Evolutionary conservation across 2,329 filamentous ascomycete species (phyloP), one percentile per base, ranked within the genome.

Genomic region (Alternaria brassicae): DNA sequence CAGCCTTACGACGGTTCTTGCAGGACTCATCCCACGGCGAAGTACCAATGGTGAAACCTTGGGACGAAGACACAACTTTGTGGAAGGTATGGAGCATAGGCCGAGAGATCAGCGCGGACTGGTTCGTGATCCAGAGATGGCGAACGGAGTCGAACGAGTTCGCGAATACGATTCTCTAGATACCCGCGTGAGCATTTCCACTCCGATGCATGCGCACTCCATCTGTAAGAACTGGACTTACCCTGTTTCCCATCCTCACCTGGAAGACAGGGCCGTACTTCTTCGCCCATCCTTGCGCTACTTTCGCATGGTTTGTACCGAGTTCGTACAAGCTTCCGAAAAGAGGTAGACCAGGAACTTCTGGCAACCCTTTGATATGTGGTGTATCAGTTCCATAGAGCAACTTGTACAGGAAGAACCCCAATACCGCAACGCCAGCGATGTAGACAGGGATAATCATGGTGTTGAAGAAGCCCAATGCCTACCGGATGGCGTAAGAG

Each of bases 11-110:
- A 9, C 91, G 85, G 23, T 84, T 82, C 76, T 93, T 94, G 79
- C 90, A 92, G 2, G 88, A 91, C 50, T 92, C 91, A 62, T 93
- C 90, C 89, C 91, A 95, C 0, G 91, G 91, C 0, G 90, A 93
- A 0, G 91, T 92, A 1, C 91, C 91, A 61, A 95, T 92, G 0
- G 91, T 94, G 77, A 92, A 91, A 6, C 91, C 91, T 67, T 92
- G 89, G 0, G 89, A 91, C 32, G 84, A 87, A 1, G 90, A 92
- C 3, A 93, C 89, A 4, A 93, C 89, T 5, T 85, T 90, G 77
- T 93, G 91, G 76, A 93, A 94, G 1, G 91, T 94, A 76, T 94
- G 90, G 47, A 93, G 86, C 23, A 84, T 91, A 0, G 91, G 91
- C 2, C 91, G 86, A 1, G 90, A 93, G 69, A 93, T 92, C 58